phyloP scores from a whole-genome alignment of 768 basidiomycete species.

The Leccinum uliginosum region DNA sequence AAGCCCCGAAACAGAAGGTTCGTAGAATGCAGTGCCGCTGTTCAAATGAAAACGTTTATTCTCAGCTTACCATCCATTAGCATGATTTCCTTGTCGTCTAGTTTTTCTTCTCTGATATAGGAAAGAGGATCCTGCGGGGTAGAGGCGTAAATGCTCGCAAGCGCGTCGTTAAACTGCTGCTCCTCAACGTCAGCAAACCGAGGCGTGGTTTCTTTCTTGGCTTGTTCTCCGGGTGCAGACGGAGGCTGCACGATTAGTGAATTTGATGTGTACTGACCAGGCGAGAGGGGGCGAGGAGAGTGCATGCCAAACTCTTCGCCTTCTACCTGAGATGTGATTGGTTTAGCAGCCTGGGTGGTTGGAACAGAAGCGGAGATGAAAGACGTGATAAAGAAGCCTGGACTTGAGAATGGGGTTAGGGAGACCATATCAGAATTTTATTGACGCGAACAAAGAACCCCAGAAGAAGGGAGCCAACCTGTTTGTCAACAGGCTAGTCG shows the following conservation, averaged over 20 bases:
- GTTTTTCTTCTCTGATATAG: conserved; percentile 49
- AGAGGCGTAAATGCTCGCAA: conserved; percentile 32
- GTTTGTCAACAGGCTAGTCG: conserved; percentile 14
- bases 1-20: conserved; percentile 17
- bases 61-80: conserved; percentile 54
- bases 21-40: conserved; percentile 8
- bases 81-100: conserved; percentile 47
- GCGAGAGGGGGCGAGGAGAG: conserved; percentile 16
- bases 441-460: conserved; percentile 17
- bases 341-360: conserved; percentile 17
- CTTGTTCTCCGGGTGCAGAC: conserved; percentile 6
- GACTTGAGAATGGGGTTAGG: conserved; percentile 29
- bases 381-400: conserved; percentile 32
- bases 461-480: conserved; percentile 22
- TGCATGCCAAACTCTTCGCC: conserved; percentile 16
- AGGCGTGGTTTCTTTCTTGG: background rate
- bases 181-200: conserved; percentile 1
- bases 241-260: conserved; percentile 25
- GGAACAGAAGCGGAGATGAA: conserved; percentile 31
- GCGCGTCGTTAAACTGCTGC: conserved; percentile 27
- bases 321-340: conserved; percentile 18
- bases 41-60: conserved; percentile 11
- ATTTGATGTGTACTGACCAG: conserved; percentile 12
- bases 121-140: conserved; percentile 21
- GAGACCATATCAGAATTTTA: conserved; percentile 16